Evolutionary conservation across 768 basidiomycete species (phyloP).

Genomic region (Tulasnella sp.): DNA sequence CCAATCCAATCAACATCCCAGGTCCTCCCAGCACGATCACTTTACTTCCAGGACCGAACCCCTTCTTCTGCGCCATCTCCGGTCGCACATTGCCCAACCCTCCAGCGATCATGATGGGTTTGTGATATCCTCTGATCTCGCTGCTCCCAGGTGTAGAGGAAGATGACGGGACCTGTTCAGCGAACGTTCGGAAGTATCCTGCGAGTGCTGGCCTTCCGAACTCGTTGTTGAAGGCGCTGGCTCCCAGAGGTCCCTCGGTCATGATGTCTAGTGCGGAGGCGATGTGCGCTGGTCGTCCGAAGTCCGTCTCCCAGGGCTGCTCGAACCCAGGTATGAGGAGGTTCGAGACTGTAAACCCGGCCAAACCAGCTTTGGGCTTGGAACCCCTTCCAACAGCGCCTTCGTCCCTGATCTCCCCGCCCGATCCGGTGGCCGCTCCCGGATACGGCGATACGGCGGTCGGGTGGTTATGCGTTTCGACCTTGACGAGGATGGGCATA

Average conservation of each 20-base stretch:
- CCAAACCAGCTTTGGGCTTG: constrained; percentile 88
- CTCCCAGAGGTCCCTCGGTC: constrained; percentile 90
- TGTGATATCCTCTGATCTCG: constrained; percentile 92
- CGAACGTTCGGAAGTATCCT: constrained; percentile 94
- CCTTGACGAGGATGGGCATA: constrained; percentile 88
- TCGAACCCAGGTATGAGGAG: constrained; percentile 81
- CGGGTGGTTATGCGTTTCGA: constrained; percentile 98
- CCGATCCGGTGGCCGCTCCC: constrained; percentile 97
- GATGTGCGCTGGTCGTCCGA: constrained; percentile 83
- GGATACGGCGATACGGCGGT: constrained; percentile 97
- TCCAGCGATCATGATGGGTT: constrained; percentile 99
- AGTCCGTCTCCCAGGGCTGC: constrained; percentile 95
- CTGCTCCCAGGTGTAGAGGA: constrained; percentile 29
- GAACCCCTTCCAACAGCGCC: constrained; percentile 93
- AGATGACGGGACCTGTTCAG: constrained; percentile 56
- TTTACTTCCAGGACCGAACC: constrained; percentile 71
- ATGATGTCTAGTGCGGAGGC: constrained; percentile 93
- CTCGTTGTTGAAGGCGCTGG: constrained; percentile 95
- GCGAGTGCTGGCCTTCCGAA: constrained; percentile 88
- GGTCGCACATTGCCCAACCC: constrained; percentile 91
- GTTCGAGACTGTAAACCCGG: constrained; percentile 90
- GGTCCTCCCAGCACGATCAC: constrained; percentile 92
- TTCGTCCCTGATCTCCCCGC: constrained; percentile 97
- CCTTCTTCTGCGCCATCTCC: constrained; percentile 65
- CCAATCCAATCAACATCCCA: constrained; percentile 90